These are phyloP conservation scores for Paracamarosporium sp. DNA, from an alignment of 2,329 filamentous ascomycete genomes.

Conservation along the genomic window DNA sequence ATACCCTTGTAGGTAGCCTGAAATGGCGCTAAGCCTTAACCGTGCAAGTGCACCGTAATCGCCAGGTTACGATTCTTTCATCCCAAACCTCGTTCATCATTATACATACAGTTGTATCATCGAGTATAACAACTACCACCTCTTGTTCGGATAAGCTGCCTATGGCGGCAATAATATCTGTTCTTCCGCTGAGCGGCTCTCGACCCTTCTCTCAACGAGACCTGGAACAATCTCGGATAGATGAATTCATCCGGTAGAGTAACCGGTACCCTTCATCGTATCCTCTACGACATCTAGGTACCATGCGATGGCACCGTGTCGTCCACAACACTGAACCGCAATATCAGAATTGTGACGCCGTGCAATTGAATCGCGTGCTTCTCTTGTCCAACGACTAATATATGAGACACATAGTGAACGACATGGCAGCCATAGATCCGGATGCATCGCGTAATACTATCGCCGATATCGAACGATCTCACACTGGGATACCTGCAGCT, in stretches of 20 bases:
- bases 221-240: constrained; percentile 6
- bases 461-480: not conserved
- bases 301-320: constrained; percentile 7
- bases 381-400: not conserved
- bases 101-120: not conserved
- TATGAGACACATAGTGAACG: not conserved
- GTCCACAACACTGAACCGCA: not conserved
- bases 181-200: not conserved
- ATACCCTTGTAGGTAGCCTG: not conserved
- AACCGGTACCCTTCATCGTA: constrained; percentile 3
- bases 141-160: not conserved
- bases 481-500: not conserved
- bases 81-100: not conserved
- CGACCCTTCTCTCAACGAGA: not conserved
- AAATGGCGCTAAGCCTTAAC: not conserved
- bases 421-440: not conserved
- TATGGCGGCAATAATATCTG: not conserved
- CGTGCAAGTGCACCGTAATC: not conserved
- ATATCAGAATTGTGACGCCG: not conserved
- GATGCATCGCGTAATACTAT: constrained; percentile 4
- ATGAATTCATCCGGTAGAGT: constrained; percentile 13
- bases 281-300: not conserved
- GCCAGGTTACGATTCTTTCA: too few species aligned
- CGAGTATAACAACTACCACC: not conserved
- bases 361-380: not conserved